A percentile compares a stretch with the other conserved stretches of the same genome.
Conservation (phyloP, 1,139 yeast genomes). For the Suhomyces terraborum region DNA sequence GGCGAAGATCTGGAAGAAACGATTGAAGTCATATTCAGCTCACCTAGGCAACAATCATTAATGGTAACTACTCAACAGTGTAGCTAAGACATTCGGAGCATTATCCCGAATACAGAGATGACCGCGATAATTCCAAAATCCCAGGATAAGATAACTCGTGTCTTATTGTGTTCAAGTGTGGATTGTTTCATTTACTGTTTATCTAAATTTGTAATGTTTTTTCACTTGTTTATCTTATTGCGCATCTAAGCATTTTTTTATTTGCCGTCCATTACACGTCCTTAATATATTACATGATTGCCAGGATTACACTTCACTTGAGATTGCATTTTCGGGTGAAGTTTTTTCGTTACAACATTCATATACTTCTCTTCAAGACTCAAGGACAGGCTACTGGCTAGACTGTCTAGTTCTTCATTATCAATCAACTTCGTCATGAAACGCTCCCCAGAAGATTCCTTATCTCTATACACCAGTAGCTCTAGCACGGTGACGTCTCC, state of each 20-base stretch:
- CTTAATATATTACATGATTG: slow-evolving; percentile 10
- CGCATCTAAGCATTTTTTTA: slow-evolving; percentile 8
- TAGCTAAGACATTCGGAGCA: background rate
- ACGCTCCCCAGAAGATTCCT: slow-evolving; percentile 13
- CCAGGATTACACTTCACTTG: slow-evolving; percentile 5
- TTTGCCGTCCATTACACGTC: slow-evolving; percentile 13
- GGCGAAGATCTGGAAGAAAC: background rate
- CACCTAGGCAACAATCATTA: background rate
- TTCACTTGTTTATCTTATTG: slow-evolving; percentile 5
- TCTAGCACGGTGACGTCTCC: slow-evolving; percentile 10
- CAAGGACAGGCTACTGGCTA: slow-evolving; percentile 8
- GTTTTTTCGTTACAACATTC: background rate
- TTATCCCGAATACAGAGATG: background rate
- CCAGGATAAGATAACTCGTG: slow-evolving; percentile 1
- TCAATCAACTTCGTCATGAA: slow-evolving; percentile 6
- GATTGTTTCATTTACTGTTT: slow-evolving; percentile 8
- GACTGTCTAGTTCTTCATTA: slow-evolving; percentile 1
- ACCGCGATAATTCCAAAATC: background rate
- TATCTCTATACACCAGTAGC: slow-evolving; percentile 10
- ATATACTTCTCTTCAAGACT: background rate
- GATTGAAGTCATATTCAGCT: slow-evolving; percentile 1
- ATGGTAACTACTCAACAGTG: background rate
- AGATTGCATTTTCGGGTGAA: slow-evolving; percentile 1
- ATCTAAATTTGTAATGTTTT: slow-evolving; percentile 10
- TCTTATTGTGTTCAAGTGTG: slow-evolving; percentile 5